phyloP scores from a whole-genome alignment of 2,329 filamentous ascomycete genomes.

The Kalmusia sp. region DNA sequence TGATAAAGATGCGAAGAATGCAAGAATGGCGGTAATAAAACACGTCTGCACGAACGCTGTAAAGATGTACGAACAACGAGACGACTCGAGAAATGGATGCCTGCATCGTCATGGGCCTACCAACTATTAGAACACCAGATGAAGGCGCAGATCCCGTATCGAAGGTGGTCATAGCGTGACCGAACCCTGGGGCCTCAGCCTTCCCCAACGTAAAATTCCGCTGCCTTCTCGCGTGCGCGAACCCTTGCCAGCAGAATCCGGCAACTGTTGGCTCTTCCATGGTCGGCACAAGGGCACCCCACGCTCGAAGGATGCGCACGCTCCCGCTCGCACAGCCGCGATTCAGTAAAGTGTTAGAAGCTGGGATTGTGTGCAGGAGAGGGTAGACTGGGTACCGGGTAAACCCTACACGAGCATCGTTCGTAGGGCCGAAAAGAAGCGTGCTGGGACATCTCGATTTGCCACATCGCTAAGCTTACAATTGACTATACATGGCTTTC shows the following conservation, averaged over 20 bases:
- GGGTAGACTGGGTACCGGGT: not conserved
- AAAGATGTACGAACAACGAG: not conserved
- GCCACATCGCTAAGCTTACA: not conserved
- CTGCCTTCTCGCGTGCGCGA: not conserved
- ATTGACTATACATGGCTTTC: constrained; percentile 1
- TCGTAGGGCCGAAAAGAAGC: not conserved
- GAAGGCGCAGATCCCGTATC: constrained; percentile 6
- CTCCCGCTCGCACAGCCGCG: not conserved
- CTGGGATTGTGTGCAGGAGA: not conserved
- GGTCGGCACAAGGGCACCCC: not conserved
- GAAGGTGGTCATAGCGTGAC: constrained; percentile 8
- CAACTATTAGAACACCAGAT: constrained; percentile 4
- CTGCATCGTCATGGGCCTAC: constrained; percentile 1
- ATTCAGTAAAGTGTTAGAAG: not conserved
- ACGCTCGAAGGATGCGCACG: not conserved
- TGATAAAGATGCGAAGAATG: not conserved
- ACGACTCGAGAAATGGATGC: constrained; percentile 1
- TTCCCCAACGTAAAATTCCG: constrained; percentile 1
- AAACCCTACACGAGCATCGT: not conserved
- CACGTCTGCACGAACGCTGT: not conserved
- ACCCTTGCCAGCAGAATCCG: too few relatives aligned
- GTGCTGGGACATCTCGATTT: not conserved
- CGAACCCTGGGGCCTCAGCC: constrained; percentile 8
- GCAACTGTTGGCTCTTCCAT: too few relatives aligned
- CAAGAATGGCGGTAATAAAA: not conserved